These are phyloP conservation scores for Vachellia collinsii DNA, from an alignment of 306 rosid genomes.

Conservation along the genomic window DNA sequence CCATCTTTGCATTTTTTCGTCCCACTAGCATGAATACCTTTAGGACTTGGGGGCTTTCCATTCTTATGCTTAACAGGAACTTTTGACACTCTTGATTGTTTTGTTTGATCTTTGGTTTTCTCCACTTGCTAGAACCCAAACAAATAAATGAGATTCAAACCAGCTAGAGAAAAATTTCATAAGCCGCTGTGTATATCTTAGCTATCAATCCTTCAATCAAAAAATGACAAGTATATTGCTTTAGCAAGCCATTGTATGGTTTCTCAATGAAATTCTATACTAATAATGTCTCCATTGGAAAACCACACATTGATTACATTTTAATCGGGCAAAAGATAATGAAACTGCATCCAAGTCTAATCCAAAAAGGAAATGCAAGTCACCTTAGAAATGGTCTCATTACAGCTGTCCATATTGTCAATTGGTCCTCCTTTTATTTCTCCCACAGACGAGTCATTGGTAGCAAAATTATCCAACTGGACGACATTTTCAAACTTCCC, in stretches of 20 bases:
- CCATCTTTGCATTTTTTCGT: slow-evolving; percentile 63
- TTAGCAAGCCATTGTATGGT: background rate
- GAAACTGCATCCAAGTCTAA: background rate
- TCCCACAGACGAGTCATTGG: slow-evolving; percentile 43
- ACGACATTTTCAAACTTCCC: slow-evolving; percentile 47
- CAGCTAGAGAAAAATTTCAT: slow-evolving; percentile 2
- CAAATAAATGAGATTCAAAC: slow-evolving; percentile 38
- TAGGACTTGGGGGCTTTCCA: slow-evolving; percentile 52
- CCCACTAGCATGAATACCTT: slow-evolving; percentile 43
- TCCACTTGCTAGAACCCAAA: slow-evolving; percentile 51
- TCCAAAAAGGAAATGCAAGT: background rate
- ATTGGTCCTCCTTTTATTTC: slow-evolving; percentile 55
- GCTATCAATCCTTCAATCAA: background rate
- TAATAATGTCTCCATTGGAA: background rate
- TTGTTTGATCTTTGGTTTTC: slow-evolving; percentile 41
- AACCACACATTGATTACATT: background rate
- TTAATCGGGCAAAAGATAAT: background rate
- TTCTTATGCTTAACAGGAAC: slow-evolving; percentile 53
- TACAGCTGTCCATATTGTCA: slow-evolving; percentile 42
- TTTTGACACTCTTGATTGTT: slow-evolving; percentile 50
- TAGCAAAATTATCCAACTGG: slow-evolving; percentile 47
- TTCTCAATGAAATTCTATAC: background rate
- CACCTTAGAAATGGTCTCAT: slow-evolving; percentile 62
- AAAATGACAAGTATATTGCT: background rate
- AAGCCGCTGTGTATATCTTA: background rate